A percentile compares a stretch with the other conserved stretches of the same genome.
Evolutionary conservation across 495 filamentous ascomycete genomes (phyloP).

Genomic region (Friedmanniomyces endolithicus): DNA sequence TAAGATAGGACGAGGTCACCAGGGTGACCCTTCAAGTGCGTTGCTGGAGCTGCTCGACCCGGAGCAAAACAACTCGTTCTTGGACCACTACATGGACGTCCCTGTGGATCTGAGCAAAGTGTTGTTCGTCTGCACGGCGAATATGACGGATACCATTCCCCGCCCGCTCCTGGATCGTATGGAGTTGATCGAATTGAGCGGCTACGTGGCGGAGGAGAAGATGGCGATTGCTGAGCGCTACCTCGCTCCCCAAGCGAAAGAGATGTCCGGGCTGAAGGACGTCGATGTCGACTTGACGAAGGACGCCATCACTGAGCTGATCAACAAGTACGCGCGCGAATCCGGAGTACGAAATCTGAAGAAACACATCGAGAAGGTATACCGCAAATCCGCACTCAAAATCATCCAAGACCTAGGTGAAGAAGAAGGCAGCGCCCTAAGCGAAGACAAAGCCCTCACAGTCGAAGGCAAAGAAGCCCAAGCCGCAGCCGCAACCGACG

Average conservation of each 20-base stretch:
- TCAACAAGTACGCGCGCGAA: conserved; percentile 96
- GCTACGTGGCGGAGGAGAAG: conserved; percentile 97
- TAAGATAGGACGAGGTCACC: conserved; percentile 91
- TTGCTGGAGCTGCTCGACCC: conserved; percentile 91
- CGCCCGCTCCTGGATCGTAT: conserved; percentile 90
- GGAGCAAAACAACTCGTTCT: conserved; percentile 92
- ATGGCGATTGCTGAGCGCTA: conserved; percentile 96
- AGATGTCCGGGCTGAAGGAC: conserved; percentile 78
- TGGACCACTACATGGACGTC: conserved; percentile 98
- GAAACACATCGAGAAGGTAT: conserved; percentile 99
- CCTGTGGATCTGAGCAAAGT: conserved; percentile 97
- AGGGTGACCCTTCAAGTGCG: conserved; percentile 91
- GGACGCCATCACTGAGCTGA: conserved; percentile 85
- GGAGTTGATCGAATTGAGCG: conserved; percentile 94
- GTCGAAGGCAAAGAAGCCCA: conserved; percentile 76
- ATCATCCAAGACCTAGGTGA: conserved; percentile 94
- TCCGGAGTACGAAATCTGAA: conserved; percentile 95
- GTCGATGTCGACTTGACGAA: conserved; percentile 75
- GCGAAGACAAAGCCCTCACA: conserved; percentile 73
- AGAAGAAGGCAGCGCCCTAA: conserved; percentile 52
- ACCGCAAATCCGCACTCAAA: conserved; percentile 91
- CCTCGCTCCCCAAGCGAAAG: conserved; percentile 80
- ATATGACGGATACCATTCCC: conserved; percentile 97
- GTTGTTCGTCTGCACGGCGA: conserved; percentile 97
- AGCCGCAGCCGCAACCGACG: conserved; percentile 53